Percentiles rank a stretch among this genome's conserved stretches.
phyloP scores from a whole-genome alignment of 306 rosid species.

The Prunus armeniaca region DNA sequence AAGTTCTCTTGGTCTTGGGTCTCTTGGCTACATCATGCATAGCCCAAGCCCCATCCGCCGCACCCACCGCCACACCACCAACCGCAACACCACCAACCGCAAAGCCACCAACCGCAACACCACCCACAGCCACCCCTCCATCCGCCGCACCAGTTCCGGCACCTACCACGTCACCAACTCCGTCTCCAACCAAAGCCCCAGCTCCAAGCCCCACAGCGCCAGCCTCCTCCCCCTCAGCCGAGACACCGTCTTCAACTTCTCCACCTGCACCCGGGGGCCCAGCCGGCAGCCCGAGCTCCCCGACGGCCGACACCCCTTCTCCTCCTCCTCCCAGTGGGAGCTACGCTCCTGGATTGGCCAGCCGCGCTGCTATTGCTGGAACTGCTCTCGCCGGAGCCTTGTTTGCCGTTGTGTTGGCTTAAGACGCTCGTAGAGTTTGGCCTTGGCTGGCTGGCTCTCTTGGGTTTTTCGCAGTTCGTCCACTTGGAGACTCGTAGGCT shows the following conservation, averaged over 20 bases:
- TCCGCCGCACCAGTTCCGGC: conserved; percentile 29
- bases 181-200: conserved; percentile 28
- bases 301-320: not conserved
- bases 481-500: conserved; percentile 32
- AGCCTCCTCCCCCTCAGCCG: conserved; percentile 28
- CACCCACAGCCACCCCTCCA: conserved; percentile 28
- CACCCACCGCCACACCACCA: conserved; percentile 34
- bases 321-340: conserved; percentile 11
- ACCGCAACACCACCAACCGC: conserved; percentile 10
- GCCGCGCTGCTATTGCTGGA: conserved; percentile 45
- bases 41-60: conserved; percentile 66
- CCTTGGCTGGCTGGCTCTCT: not conserved
- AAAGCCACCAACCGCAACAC: conserved; percentile 22
- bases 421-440: not conserved
- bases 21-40: conserved; percentile 62
- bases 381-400: conserved; percentile 64
- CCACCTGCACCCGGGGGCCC: conserved; percentile 9
- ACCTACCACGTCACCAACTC: conserved; percentile 13
- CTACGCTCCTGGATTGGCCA: conserved; percentile 24
- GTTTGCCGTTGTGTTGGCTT: conserved; percentile 62
- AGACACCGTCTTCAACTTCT: conserved; percentile 9
- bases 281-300: not conserved
- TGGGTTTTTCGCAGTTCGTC: not conserved
- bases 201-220: conserved; percentile 6
- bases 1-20: conserved; percentile 48